Base-by-base conservation (phyloP, 1,284 basidiomycete genomes). In the Meira miltonrushii region DNA sequence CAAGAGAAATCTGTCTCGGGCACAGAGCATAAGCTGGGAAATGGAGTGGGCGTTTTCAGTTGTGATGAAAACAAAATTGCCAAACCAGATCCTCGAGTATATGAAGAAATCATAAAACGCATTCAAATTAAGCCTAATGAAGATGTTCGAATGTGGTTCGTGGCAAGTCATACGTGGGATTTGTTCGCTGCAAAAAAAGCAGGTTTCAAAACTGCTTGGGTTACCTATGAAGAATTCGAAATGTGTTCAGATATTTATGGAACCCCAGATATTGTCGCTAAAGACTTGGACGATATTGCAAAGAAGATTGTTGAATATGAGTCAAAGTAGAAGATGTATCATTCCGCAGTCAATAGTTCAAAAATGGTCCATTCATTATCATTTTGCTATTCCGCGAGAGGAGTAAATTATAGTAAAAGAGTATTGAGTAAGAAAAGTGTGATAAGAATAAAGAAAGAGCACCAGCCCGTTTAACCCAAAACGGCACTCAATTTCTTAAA, bases 91-190 rank as follows among this genome's bases (percentile, higher is more conserved):
- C 65, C 66, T 0, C 58, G 60, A 19, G 70, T 74, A 9, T 74
- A 74, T 47, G 57, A 62, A 17, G 65, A 67, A 33, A 55, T 74
- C 2, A 46, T 62, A 33, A 23, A 33, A 10, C 40, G 51, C 5
- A 38, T 57, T 19, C 53, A 39, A 25, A 48, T 21, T 6, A 38
- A 46, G 25, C n/a, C 21, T 13, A 13, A 25, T 23, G 48, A 25
- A 39, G 54, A 48, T 23, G 55, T 13, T 37, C 63, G 37, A 55
- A 57, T 66, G 38, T 72, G 68, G 68, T 74, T 74, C 53, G 68
- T 74, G 33, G 71, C 71, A 11, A 65, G 62, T n/a, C 71, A 74
- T 48, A 67, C 66, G 0, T 74, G 71, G 71, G 62, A 64, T 39
- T 33, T 51, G 15, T 62, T 58, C 38, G 62, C 62, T 2, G 62